phyloP scores from a whole-genome alignment of 352 stramenopile species.

The Pythium myriotylum region DNA sequence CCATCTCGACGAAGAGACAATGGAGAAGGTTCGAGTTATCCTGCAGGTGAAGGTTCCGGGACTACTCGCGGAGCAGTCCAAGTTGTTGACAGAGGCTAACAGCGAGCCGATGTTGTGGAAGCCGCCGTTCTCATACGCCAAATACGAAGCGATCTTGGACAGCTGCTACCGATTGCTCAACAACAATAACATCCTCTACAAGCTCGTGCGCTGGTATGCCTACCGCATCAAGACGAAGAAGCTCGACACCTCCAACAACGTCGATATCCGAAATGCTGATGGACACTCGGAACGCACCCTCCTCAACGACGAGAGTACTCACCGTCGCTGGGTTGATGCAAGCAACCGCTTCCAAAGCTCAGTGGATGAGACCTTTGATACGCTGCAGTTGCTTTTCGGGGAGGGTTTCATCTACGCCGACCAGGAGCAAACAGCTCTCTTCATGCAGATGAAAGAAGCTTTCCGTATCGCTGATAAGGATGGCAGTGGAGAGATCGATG shows the following conservation, averaged over 20 bases:
- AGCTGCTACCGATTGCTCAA: conserved; percentile 67
- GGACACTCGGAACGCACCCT: conserved; percentile 24
- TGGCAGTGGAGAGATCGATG: conserved; percentile 80
- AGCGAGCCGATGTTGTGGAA: conserved; percentile 72
- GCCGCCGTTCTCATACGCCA: conserved; percentile 68
- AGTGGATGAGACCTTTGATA: conserved; percentile 71
- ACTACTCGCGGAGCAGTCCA: conserved; percentile 57
- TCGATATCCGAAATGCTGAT: conserved; percentile 54
- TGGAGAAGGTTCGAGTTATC: conserved; percentile 56
- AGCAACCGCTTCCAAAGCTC: conserved; percentile 53
- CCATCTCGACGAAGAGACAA: conserved; percentile 52
- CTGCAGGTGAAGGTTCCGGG: conserved; percentile 61
- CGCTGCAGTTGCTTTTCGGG: conserved; percentile 70
- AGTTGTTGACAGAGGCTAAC: conserved; percentile 64
- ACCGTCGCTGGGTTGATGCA: conserved; percentile 54
- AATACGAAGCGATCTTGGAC: conserved; percentile 73
- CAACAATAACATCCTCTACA: conserved; percentile 84
- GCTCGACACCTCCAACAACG: conserved; percentile 34
- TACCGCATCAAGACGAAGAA: conserved; percentile 62
- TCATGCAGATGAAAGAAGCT: conserved; percentile 89
- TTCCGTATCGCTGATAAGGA: conserved; percentile 81
- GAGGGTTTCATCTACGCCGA: conserved; percentile 78
- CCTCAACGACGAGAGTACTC: conserved; percentile 22
- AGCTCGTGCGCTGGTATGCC: conserved; percentile 79
- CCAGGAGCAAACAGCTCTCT: conserved; percentile 77